A percentile compares a stretch with the other conserved stretches of the same genome.
phyloP scores from a whole-genome alignment of 106 monocot species.

The Dactylorhiza incarnata region DNA sequence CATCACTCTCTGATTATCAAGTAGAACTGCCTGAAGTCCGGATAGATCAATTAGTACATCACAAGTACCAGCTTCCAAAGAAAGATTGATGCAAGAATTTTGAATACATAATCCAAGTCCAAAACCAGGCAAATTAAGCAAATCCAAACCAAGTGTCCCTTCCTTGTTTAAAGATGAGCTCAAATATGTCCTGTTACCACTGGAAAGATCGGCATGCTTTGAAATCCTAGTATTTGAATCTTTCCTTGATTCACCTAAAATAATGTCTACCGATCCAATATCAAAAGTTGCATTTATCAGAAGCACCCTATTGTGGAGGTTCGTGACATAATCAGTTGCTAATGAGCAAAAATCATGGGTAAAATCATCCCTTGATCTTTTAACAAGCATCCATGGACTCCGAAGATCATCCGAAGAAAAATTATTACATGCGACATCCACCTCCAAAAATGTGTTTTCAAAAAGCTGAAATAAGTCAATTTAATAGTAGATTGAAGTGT shows the following conservation, averaged over 20 bases:
- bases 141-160: conserved; percentile 4
- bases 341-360: not conserved
- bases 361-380: conserved; percentile 9
- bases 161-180: not conserved
- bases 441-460: conserved; percentile 19
- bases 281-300: conserved; percentile 34
- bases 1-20: conserved; percentile 15
- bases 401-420: conserved; percentile 9
- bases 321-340: conserved; percentile 6
- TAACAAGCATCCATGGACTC: conserved; percentile 26
- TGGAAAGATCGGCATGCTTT: conserved; percentile 13
- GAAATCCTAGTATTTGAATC: not conserved
- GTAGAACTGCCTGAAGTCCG: conserved; percentile 39
- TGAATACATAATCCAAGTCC: conserved; percentile 37
- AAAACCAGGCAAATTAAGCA: conserved; percentile 20
- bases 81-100: conserved; percentile 37
- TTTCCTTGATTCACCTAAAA: conserved; percentile 30
- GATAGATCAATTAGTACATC: conserved; percentile 27
- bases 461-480: conserved; percentile 33
- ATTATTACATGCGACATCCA: conserved; percentile 13
- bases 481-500: not conserved
- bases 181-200: conserved; percentile 8
- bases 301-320: conserved; percentile 17
- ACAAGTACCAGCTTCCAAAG: conserved; percentile 14
- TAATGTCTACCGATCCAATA: conserved; percentile 28